Conservation (phyloP, 2,329 filamentous ascomycete species). For the Emergomyces orientalis region DNA sequence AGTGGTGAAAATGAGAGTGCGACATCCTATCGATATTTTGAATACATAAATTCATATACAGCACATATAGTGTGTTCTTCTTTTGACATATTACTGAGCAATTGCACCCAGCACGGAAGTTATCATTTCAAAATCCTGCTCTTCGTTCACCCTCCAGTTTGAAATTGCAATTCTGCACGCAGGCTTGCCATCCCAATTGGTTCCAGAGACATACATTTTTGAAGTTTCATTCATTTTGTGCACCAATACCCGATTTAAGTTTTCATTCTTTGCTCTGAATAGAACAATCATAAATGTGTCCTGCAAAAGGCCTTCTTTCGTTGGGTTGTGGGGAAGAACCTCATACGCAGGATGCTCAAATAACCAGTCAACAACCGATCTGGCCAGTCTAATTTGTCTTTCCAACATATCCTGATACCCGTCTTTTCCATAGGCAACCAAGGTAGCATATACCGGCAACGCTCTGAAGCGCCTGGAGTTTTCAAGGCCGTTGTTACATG, state of each 20-base stretch:
- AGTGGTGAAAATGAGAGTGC: not conserved
- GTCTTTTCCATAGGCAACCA: conserved; percentile 61
- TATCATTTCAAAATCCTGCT: conserved; percentile 58
- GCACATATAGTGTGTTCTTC: no score
- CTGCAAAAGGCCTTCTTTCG: conserved; percentile 37
- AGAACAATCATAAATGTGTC: conserved; percentile 62
- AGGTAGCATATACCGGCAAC: conserved; percentile 74
- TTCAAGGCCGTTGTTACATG: conserved; percentile 77
- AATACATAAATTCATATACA: no score
- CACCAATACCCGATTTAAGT: conserved; percentile 58
- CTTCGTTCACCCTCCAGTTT: conserved; percentile 68
- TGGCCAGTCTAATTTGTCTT: conserved; percentile 62
- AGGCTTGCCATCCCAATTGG: conserved; percentile 61
- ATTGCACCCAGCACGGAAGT: conserved; percentile 51
- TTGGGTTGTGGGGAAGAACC: conserved; percentile 46
- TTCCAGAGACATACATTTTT: conserved; percentile 75
- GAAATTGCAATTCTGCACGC: conserved; percentile 78
- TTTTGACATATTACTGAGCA: conserved; percentile 19
- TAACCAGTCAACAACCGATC: conserved; percentile 57
- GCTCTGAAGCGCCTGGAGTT: conserved; percentile 88
- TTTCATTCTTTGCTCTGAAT: conserved; percentile 60
- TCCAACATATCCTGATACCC: conserved; percentile 63
- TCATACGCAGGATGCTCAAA: conserved; percentile 54
- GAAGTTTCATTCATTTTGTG: conserved; percentile 62
- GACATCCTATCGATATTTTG: not conserved